Evolutionary conservation across 495 filamentous ascomycete species (phyloP), one percentile per base, ranked within the genome.

Genomic region (Penicillium paxilli): DNA sequence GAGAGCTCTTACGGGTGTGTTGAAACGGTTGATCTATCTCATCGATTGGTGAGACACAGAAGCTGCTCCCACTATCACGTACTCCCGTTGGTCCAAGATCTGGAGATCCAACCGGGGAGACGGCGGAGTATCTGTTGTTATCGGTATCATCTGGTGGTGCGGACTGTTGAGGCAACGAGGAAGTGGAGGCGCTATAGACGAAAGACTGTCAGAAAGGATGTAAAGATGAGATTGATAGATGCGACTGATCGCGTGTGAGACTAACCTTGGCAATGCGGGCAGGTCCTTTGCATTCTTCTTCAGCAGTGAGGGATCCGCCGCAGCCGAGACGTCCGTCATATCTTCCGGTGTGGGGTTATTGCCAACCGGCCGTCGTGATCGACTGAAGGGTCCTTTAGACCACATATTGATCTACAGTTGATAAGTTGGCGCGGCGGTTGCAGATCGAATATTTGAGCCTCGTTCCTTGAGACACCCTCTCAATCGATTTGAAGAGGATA

Each of bases 71-170:
- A 50, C 64, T 69, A 19, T 56, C 54, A 8, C 55, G 49, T 19
- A 12, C 17, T 14, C 12, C 35, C 17, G 35, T 38, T 16, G 35
- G 12, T 38, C 35, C 35, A 6, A 28, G 3, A 11, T 26, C 47
- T n/a, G 77, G 71, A 9, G 79, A 78, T 46, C 68, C 66, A 23
- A 71, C 72, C n/a, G 80, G 76, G 4, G 80, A 83, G 28, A 82
- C 71, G 5, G 61, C 63, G n/a, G 66, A 57, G 38, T 63, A 37
- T 59, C 51, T 50, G 17, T 49, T 48, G 12, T 49, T 28, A 11
- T 16, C 30, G 19, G 33, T 11, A 28, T n/a, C 51, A 28, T 23
- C 11, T 20, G 21, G 24, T 12, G 14, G 1, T 16, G 19, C 26
- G 17, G 24, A 26, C 16, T 23, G 40, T 14, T 47, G 41, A 19